Conservation (phyloP, 352 stramenopile genomes). For the Peronosclerospora sorghi region DNA sequence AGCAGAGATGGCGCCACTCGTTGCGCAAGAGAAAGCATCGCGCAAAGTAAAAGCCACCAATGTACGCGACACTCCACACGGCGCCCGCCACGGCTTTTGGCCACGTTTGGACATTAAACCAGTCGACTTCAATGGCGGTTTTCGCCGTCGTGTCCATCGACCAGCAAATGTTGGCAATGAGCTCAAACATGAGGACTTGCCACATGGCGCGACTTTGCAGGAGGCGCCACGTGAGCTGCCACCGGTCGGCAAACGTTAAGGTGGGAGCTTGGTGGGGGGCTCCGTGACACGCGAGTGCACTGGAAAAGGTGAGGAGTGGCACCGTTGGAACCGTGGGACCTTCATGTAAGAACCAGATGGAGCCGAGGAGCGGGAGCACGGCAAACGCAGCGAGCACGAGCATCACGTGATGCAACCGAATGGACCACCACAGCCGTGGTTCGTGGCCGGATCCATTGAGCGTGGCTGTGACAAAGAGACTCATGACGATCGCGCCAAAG, state of each 20-base stretch:
- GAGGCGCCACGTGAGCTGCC: constrained; percentile 46
- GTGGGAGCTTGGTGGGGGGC: constrained; percentile 1
- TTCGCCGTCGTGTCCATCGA: constrained; percentile 37
- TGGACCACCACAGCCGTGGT: constrained; percentile 38
- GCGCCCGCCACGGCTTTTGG: constrained; percentile 31
- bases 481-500: constrained; percentile 32
- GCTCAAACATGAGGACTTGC: constrained; percentile 61
- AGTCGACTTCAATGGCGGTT: constrained; percentile 43
- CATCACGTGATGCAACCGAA: constrained; percentile 21
- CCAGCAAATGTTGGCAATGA: constrained; percentile 46
- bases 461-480: constrained; percentile 34
- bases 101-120: constrained; percentile 42
- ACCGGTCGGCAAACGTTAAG: constrained; percentile 20
- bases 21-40: constrained; percentile 42
- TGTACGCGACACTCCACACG: constrained; percentile 48
- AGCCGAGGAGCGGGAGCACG: constrained; percentile 32
- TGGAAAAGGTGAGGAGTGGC: constrained; percentile 7
- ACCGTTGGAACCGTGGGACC: constrained; percentile 14
- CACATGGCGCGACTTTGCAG: constrained; percentile 58
- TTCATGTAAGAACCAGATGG: constrained; percentile 46
- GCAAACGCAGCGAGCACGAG: constrained; percentile 24
- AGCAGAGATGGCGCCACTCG: constrained; percentile 45
- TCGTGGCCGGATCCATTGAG: constrained; percentile 55
- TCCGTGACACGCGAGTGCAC: constrained; percentile 3
- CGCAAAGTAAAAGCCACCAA: constrained; percentile 39